phyloP scores from a whole-genome alignment of 768 basidiomycete species.

The Calocybe gangraenosa region DNA sequence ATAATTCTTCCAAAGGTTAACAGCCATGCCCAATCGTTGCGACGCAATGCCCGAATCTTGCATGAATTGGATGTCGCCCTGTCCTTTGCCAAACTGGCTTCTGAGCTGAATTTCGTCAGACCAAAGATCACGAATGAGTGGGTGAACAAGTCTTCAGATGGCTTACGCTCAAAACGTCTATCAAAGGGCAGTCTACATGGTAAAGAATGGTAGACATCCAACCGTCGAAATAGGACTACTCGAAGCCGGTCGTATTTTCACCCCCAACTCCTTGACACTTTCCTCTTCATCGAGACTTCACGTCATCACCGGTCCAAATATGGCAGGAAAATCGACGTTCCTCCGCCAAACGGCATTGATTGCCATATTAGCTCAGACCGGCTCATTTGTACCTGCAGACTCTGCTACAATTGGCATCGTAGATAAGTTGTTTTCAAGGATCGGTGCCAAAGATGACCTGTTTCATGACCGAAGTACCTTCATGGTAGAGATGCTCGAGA shows the following conservation, averaged over 20 bases:
- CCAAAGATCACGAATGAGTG: conserved; percentile 72
- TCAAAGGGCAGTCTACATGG: conserved; percentile 52
- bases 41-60: conserved; percentile 70
- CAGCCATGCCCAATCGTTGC: conserved; percentile 48
- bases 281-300: conserved; percentile 62
- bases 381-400: conserved; percentile 92
- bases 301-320: conserved; percentile 90
- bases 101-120: conserved; percentile 70
- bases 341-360: conserved; percentile 91
- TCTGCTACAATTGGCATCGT: conserved; percentile 77
- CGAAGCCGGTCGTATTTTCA: conserved; percentile 70
- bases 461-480: conserved; percentile 94
- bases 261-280: conserved; percentile 75
- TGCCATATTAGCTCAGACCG: conserved; percentile 85
- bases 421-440: conserved; percentile 89
- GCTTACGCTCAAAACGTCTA: background rate
- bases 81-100: conserved; percentile 77
- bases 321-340: conserved; percentile 93
- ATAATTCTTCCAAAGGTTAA: conserved; percentile 48
- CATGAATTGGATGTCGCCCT: conserved; percentile 87
- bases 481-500: conserved; percentile 98
- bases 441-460: conserved; percentile 93
- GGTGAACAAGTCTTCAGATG: background rate
- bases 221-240: conserved; percentile 88
- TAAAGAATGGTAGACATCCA: conserved; percentile 84